These are phyloP conservation scores for Acanthamoeba comandoni DNA, from an alignment of 208 protist species.

Conservation along the genomic window DNA sequence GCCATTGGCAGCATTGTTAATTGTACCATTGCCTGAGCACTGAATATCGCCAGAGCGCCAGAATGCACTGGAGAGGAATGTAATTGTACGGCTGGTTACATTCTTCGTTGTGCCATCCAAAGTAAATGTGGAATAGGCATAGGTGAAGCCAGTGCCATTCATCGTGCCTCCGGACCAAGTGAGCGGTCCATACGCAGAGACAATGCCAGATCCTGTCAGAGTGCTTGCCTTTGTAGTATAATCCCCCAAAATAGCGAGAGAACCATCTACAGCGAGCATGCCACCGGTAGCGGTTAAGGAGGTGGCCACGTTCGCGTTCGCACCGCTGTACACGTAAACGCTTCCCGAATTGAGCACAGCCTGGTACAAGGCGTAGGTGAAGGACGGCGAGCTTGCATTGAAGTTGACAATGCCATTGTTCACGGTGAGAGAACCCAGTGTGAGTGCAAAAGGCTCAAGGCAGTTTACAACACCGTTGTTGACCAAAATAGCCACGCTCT, in stretches of 20 bases:
- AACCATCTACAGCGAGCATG: neutral
- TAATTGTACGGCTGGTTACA: neutral
- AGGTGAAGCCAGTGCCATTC: neutral
- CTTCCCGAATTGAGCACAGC: neutral
- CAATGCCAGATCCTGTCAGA: constrained; percentile 32
- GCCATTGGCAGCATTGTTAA: neutral
- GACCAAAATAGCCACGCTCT: constrained; percentile 22
- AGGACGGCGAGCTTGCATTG: neutral
- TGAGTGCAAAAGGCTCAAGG: neutral
- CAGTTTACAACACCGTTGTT: constrained; percentile 6
- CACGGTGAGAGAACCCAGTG: neutral
- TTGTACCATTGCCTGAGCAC: neutral
- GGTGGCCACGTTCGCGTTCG: neutral
- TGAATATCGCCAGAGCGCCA: constrained; percentile 29
- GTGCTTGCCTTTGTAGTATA: constrained; percentile 34
- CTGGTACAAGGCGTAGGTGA: constrained; percentile 22
- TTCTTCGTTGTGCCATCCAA: constrained; percentile 32
- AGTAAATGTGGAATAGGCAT: constrained; percentile 11
- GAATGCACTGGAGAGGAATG: neutral
- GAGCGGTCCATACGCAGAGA: constrained; percentile 19
- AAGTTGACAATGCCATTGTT: constrained; percentile 53
- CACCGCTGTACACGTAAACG: constrained; percentile 22
- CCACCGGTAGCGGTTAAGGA: neutral
- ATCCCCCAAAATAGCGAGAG: neutral
- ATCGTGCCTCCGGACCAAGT: constrained; percentile 48